Base-by-base conservation (phyloP, 129 eudicot species). In the Erigeron canadensis region DNA sequence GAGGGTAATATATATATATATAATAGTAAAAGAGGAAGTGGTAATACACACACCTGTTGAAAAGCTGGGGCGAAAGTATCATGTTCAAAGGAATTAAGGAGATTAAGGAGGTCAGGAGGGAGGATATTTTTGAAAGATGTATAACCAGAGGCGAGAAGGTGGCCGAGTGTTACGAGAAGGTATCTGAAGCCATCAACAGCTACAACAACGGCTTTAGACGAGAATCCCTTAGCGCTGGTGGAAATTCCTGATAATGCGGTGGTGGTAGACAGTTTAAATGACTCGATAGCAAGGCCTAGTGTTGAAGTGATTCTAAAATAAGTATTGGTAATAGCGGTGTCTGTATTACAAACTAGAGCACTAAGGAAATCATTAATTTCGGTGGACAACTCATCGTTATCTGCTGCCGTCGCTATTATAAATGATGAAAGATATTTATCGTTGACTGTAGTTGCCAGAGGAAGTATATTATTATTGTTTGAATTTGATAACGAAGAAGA, bases 31-130 rank as follows among this genome's bases (percentile, higher is more conserved):
- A 67, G 7, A 34, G 10, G 55, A 16, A 68, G 18, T 43, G 58
- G 37, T 43, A 38, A 58, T 75, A 91, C n/a, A n/a, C n/a, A n/a
- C n/a, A n/a, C 97, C 96, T 92, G 96, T 72, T 77, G 87, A 22
- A 87, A 60, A 74, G 84, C 73, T 55, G 78, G 1, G 98, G 96
- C 56, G 58, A 47, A 86, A 55, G 64, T 86, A 77, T 59, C 44
- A 63, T 22, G 61, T 81, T 94, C 96, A 9, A 86, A 81, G 69
- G 70, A 69, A 65, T 68, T 77, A 12, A 94, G 75, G 15, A 77
- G 72, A 59, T 83, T 83, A 59, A 72, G 90, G 57, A 86, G 48
- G 56, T 94, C 91, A 40, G 75, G 67, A 50, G 98, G 98, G 71
- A 94, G 96, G 67, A 66, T 66, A 65, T 77, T 82, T 63, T 89